Percentiles rank a stretch among this genome's conserved stretches.
These are phyloP conservation scores for Piper betle DNA, from an alignment of 164 flowering plant species.

Conservation along the genomic window DNA sequence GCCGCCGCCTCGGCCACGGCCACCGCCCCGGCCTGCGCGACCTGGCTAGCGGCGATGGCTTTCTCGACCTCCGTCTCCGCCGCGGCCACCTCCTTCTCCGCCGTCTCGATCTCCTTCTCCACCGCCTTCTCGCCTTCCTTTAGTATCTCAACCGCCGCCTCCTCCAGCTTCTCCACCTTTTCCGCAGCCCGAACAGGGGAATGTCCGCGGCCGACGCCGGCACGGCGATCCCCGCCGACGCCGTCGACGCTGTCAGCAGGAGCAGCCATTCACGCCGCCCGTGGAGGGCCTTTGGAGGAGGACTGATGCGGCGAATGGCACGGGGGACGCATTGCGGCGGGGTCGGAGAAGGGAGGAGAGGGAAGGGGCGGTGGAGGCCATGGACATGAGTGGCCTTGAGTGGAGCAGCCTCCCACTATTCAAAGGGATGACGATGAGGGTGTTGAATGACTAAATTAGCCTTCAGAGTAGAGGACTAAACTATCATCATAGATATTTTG, in stretches of 20 bases:
- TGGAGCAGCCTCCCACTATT: too few relatives aligned
- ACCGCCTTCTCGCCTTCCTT: constrained; percentile 68
- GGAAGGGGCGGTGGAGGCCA: constrained; percentile 35
- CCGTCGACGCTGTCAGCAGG: constrained; percentile 30
- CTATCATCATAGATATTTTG: too few relatives aligned
- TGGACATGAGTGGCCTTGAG: not conserved
- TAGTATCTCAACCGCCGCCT: constrained; percentile 56
- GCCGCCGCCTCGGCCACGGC: constrained; percentile 64
- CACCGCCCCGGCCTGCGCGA: constrained; percentile 72
- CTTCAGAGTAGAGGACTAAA: too few relatives aligned
- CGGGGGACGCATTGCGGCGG: constrained; percentile 11
- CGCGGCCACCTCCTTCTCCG: constrained; percentile 37
- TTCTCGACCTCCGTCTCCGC: constrained; percentile 28
- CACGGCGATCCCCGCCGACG: constrained; percentile 13
- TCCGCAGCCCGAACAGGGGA: constrained; percentile 68
- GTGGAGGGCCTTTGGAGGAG: constrained; percentile 6
- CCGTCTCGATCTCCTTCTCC: constrained; percentile 43
- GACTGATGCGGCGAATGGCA: constrained; percentile 9
- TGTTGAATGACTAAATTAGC: too few relatives aligned
- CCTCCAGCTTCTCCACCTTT: constrained; percentile 59
- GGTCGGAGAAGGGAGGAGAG: constrained; percentile 14
- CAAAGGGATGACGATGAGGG: too few relatives aligned
- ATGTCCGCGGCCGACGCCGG: constrained; percentile 54
- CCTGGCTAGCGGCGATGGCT: constrained; percentile 27
- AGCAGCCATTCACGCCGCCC: constrained; percentile 39